Evolutionary conservation across 371 early-diverging fungal species (phyloP).

Genomic region (Saksenaea vasiformis): DNA sequence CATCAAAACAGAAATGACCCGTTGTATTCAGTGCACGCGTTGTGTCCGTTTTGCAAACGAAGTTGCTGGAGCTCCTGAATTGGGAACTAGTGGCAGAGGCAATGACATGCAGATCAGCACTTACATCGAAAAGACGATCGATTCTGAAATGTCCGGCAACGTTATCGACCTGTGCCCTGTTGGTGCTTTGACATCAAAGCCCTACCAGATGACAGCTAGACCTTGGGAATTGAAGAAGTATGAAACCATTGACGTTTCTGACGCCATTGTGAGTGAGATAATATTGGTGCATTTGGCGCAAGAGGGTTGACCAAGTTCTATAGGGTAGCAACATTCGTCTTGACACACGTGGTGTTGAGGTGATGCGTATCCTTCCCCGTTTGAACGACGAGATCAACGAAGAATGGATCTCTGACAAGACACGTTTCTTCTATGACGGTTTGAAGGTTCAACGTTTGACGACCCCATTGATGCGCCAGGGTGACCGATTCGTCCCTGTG

Average conservation of each 20-base stretch:
- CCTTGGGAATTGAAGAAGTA: slow-evolving; percentile 98
- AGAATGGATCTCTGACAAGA: slow-evolving; percentile 99
- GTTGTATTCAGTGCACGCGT: slow-evolving; percentile 99
- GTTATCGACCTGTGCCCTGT: slow-evolving; percentile 98
- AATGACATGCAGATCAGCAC: slow-evolving; percentile 98
- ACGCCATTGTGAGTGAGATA: slow-evolving; percentile 73
- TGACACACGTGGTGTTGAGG: slow-evolving; percentile 95
- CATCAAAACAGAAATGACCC: slow-evolving; percentile 95
- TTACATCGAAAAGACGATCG: slow-evolving; percentile 87
- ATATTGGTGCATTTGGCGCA: neutral
- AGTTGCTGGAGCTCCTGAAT: slow-evolving; percentile 93
- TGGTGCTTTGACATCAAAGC: slow-evolving; percentile 96
- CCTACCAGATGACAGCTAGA: slow-evolving; percentile 91
- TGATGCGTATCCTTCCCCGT: slow-evolving; percentile 94
- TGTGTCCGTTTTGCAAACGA: slow-evolving; percentile 98
- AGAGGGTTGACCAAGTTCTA: neutral
- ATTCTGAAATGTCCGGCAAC: slow-evolving; percentile 96
- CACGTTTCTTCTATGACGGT: slow-evolving; percentile 94
- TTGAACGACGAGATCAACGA: slow-evolving; percentile 96
- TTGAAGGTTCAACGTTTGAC: slow-evolving; percentile 94
- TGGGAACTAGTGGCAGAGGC: slow-evolving; percentile 95
- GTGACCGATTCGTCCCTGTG: slow-evolving; percentile 81
- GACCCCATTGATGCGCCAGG: slow-evolving; percentile 85
- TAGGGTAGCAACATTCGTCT: slow-evolving; percentile 88
- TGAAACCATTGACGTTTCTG: slow-evolving; percentile 94